Evolutionary conservation across 768 basidiomycete genomes (phyloP).

Genomic region (Podaxis sp.): DNA sequence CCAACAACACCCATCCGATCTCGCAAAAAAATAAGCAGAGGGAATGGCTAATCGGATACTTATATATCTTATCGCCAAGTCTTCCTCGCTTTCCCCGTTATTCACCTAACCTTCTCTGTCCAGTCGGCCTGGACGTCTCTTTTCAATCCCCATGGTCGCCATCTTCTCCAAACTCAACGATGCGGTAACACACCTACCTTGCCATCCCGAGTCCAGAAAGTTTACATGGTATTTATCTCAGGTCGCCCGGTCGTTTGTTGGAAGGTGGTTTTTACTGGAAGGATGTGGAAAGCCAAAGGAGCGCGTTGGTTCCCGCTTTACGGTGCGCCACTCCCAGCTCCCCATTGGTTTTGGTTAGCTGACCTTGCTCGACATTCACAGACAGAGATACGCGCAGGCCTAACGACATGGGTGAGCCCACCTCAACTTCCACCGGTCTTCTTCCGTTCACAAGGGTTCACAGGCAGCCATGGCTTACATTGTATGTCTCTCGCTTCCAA

Average conservation of each 20-base stretch:
- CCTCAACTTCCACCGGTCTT: neutral
- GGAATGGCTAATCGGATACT: neutral
- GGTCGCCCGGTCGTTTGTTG: conserved; percentile 48
- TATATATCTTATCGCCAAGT: neutral
- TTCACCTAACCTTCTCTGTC: neutral
- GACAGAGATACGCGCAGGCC: conserved; percentile 77
- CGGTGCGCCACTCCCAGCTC: conserved; percentile 28
- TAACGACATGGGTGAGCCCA: conserved; percentile 74
- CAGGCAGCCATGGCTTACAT: conserved; percentile 86
- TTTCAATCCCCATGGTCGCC: conserved; percentile 18
- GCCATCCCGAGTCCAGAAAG: neutral
- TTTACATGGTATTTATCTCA: conserved; percentile 19
- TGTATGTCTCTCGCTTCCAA: conserved; percentile 34
- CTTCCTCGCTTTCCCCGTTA: neutral
- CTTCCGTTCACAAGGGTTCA: neutral
- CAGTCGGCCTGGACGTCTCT: neutral
- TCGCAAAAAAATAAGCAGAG: neutral
- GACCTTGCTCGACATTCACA: conserved; percentile 23
- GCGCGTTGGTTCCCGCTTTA: conserved; percentile 63
- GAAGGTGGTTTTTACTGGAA: conserved; percentile 72
- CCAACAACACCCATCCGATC: neutral
- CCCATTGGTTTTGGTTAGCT: neutral
- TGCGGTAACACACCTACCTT: conserved; percentile 23
- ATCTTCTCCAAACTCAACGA: conserved; percentile 25
- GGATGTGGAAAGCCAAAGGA: conserved; percentile 65